A percentile compares a stretch with the other conserved stretches of the same genome.
Conservation (phyloP, 306 rosid genomes). For the Lathyrus tuberosus region DNA sequence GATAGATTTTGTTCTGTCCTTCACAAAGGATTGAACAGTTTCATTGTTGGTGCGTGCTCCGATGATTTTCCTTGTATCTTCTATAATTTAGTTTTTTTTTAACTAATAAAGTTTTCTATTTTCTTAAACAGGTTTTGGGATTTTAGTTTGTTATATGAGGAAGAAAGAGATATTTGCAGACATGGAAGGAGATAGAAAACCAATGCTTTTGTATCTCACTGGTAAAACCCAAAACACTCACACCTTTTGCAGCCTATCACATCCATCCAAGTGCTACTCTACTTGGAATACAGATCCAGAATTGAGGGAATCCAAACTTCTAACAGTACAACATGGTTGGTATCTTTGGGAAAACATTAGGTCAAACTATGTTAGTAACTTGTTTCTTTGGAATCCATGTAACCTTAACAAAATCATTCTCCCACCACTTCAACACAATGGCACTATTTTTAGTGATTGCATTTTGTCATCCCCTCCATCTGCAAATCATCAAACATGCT, state of each 20-base stretch:
- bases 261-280: not conserved
- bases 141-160: too few species aligned
- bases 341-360: not conserved
- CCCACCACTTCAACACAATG: not conserved
- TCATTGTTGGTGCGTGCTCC: too few species aligned
- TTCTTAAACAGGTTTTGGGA: too few species aligned
- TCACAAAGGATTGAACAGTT: too few species aligned
- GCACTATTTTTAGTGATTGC: not conserved
- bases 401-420: not conserved
- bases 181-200: not conserved
- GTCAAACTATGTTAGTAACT: not conserved
- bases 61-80: too few species aligned
- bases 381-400: slow-evolving; percentile 22
- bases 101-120: too few species aligned
- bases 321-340: slow-evolving; percentile 15
- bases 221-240: not conserved
- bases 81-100: too few species aligned
- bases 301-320: not conserved
- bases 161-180: too few species aligned
- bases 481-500: not conserved
- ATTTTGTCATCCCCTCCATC: slow-evolving; percentile 15
- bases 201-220: not conserved
- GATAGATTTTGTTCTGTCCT: too few species aligned
- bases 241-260: not conserved
- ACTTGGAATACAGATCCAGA: not conserved